Percentiles rank a stretch among this genome's conserved stretches.
phyloP scores from a whole-genome alignment of 495 filamentous ascomycete species.

The Xylaria venustula region DNA sequence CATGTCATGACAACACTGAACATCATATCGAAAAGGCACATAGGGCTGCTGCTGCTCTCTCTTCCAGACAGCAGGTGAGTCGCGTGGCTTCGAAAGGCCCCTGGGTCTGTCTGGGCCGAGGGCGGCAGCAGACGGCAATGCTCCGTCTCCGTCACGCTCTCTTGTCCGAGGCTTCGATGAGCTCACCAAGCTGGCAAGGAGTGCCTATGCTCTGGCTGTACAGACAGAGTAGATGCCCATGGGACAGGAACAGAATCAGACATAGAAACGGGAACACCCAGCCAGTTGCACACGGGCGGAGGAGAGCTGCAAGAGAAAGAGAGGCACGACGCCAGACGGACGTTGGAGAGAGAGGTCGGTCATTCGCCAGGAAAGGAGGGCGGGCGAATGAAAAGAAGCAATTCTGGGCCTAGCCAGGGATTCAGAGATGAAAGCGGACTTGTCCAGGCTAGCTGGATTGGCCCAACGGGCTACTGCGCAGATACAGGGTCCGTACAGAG shows the following conservation, averaged over 20 bases:
- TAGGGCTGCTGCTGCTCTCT: too few relatives aligned
- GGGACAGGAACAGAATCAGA: background rate
- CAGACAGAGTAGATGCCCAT: background rate
- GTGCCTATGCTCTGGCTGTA: background rate
- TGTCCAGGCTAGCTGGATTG: background rate
- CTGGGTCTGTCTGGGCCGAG: background rate
- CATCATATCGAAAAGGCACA: background rate
- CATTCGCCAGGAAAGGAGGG: conserved; percentile 14
- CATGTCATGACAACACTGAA: background rate
- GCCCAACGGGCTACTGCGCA: background rate
- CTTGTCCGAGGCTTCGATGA: background rate
- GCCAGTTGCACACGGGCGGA: conserved; percentile 2
- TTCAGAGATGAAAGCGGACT: conserved; percentile 8
- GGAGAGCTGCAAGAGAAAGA: conserved; percentile 8
- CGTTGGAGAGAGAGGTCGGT: conserved; percentile 6
- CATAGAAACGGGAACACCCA: background rate
- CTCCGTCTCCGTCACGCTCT: too few relatives aligned
- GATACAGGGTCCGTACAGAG: background rate
- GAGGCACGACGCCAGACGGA: background rate
- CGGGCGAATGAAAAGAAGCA: conserved; percentile 18
- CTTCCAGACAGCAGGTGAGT: background rate
- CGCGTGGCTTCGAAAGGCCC: background rate
- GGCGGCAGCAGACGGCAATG: background rate
- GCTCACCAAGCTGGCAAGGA: background rate
- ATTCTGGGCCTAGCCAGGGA: conserved; percentile 7